Evolutionary conservation across 2,329 filamentous ascomycete species (phyloP).

Genomic region (Fusarium marasasianum): DNA sequence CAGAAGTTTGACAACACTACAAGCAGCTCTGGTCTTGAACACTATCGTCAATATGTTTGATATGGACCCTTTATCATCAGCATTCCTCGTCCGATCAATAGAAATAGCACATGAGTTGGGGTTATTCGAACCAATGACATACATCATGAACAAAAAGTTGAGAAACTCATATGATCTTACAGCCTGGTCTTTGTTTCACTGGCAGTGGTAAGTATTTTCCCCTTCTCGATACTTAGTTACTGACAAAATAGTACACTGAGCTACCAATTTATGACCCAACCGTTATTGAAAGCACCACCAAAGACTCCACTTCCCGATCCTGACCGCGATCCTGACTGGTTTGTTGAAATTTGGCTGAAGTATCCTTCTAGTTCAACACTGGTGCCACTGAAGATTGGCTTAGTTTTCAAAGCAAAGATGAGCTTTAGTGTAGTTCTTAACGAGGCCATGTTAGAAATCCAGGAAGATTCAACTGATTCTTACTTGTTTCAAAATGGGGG

Average conservation of each 20-base stretch:
- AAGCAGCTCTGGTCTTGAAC: background rate
- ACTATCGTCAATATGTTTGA: conserved; percentile 11
- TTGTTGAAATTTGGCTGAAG: conserved; percentile 15
- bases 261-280: background rate
- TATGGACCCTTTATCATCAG: conserved; percentile 1
- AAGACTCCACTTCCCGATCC: background rate
- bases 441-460: background rate
- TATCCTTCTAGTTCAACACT: background rate
- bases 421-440: background rate
- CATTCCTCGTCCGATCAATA: background rate
- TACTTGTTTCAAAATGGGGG: background rate
- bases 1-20: background rate
- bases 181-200: conserved; percentile 17
- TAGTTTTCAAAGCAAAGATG: background rate
- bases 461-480: background rate
- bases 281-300: background rate
- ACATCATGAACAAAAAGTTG: conserved; percentile 3
- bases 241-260: background rate
- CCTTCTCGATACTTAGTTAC: no score
- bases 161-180: conserved; percentile 4
- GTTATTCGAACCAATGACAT: conserved; percentile 1
- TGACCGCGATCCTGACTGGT: background rate
- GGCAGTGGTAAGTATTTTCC: background rate
- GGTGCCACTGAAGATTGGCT: background rate
- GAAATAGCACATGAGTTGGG: background rate